Evolutionary conservation across 2,329 filamentous ascomycete genomes (phyloP).

Genomic region (Cytospora piceae): DNA sequence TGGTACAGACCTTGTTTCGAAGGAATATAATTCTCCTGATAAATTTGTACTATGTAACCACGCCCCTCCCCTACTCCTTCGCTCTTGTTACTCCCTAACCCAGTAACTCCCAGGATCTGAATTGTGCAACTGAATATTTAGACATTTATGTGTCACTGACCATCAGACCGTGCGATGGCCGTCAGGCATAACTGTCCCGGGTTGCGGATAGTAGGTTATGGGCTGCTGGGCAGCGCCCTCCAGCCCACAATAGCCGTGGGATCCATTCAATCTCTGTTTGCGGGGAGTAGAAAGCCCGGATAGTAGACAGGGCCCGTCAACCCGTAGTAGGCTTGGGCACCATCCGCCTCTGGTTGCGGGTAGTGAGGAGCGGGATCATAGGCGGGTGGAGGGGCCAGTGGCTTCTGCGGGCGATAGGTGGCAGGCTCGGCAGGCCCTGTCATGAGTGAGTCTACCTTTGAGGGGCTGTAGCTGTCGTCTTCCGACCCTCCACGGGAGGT

Average conservation of each 20-base stretch:
- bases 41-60: too few relatives aligned
- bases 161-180: background rate
- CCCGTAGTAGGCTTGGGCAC: background rate
- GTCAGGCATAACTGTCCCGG: background rate
- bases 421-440: background rate
- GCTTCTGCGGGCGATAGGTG: background rate
- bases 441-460: background rate
- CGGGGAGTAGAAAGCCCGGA: background rate
- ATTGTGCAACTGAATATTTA: background rate
- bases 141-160: background rate
- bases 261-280: background rate
- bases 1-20: too few relatives aligned
- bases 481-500: background rate
- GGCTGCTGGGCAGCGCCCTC: too few relatives aligned
- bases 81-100: background rate
- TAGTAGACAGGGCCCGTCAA: background rate
- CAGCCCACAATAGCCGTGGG: too few relatives aligned
- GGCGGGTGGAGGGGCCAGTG: background rate
- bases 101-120: background rate
- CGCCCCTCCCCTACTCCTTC: too few relatives aligned
- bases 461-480: background rate
- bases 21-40: too few relatives aligned
- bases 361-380: background rate
- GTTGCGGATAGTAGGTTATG: background rate
- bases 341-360: background rate